Evolutionary conservation across 2,329 filamentous ascomycete species (phyloP), one percentile per base, ranked within the genome.

Genomic region (Lecanosticta acicola): DNA sequence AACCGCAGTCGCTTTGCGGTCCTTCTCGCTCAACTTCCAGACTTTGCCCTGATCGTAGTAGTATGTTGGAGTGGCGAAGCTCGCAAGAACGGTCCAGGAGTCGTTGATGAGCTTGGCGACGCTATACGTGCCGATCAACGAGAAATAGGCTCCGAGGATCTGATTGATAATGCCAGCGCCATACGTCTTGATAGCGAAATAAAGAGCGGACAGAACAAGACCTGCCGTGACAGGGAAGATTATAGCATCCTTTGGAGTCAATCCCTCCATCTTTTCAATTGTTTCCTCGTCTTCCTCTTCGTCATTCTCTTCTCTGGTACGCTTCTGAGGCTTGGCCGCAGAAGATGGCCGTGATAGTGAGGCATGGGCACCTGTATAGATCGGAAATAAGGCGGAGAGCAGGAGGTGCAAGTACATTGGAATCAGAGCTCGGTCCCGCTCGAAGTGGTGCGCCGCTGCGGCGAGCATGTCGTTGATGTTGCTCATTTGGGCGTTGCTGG

Each of bases 141-240:
- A 86, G 68, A 95, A 90, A 71, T 97, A 96, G 60, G 78, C 81
- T 32, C 86, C 83, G 17, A 97, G 71, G 32, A 94, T 78, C 66
- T 84, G 86, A 71, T 91, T 96, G 59, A 97, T 69, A 17, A 94
- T 71, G 9, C 81, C 75, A 1, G 89, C 83, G 59, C 95, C 87
- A 45, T 96, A 78, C 78, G 84, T 93, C 65, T 94, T 88, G 62
- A 97, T 88, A 49, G 95, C 73, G 58, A 90, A 83, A 71, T 97
- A 97, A 10, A 97, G 74, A 3, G 81, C 81, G 34, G 81, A 76
- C 7, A 97, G 78, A 1, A 84, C 80, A 8, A 73, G 60, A 1
- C 82, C 87, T 4, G 89, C 90, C 44, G 89, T 72, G 24, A 96
- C 57, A 1, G 91, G 93, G 53, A 96, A 86, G 58, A 94, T 66